Base-by-base conservation (phyloP, 345 rosid species). In the Clarkia xantiana region DNA sequence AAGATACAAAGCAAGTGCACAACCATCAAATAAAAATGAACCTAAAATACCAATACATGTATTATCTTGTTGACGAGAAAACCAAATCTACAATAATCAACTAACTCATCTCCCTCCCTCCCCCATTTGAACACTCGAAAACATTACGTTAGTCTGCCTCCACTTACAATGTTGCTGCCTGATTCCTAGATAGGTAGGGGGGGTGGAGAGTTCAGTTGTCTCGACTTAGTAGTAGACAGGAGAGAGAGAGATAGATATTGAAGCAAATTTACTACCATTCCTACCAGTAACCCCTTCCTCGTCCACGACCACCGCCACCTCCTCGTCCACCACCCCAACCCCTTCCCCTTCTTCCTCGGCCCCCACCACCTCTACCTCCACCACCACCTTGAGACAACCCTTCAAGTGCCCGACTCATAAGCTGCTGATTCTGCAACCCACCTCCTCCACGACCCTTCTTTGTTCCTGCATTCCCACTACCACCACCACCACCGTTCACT, bases 301-400 rank as follows among this genome's bases (percentile, higher is more conserved):
- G 75, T 59, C 95, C 88, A 29, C 36, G 36, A 29, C 36, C 9
- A 7, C 36, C 9, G 7, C 36, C 36, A 29, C 36, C 36, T 29
- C 36, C 25, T 22, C 25, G 1, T 43, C 87, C 66, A 51, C 89
- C 80, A 59, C 78, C 75, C 58, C 84, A 59, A 15, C 85, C 81
- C 58, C 85, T 54, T 41, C 77, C 68, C 47, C 84, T 71, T 51
- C 70, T 78, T 75, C 18, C 29, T 38, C 77, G 67, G 48, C 84
- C 70, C 48, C 70, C 79, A 51, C 80, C 73, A 15, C 74, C 57
- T n/a, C 85, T 85, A 36, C 82, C 77, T 47, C 89, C 72, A 43
- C 86, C 86, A 54, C 91, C 82, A 54, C 91, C 82, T 59, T 67
- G 69, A 45, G 95, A 77, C 64, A 91, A 71, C 38, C 96, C 98